A percentile compares a stretch with the other conserved stretches of the same genome.
Evolutionary conservation across 257 asterid genomes (phyloP).

Genomic region (Solanum pimpinellifolium): DNA sequence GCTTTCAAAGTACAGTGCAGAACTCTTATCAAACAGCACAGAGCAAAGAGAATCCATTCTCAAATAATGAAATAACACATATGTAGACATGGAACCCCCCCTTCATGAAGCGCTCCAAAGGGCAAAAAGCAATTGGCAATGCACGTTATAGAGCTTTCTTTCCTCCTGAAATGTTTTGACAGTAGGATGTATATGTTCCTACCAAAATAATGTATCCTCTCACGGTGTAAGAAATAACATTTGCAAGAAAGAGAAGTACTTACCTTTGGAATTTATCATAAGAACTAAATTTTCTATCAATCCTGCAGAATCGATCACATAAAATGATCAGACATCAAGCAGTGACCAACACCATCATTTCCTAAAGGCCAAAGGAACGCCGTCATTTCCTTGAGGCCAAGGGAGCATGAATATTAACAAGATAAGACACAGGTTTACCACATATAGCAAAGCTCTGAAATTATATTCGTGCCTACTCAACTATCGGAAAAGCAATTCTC

Average conservation of each 20-base stretch:
- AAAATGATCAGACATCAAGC: not conserved
- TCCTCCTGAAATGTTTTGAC: not conserved
- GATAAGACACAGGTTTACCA: not conserved
- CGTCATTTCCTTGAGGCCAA: not conserved
- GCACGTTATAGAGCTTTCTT: not conserved
- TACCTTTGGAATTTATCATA: not conserved
- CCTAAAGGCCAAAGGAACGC: not conserved
- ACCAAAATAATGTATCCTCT: not conserved
- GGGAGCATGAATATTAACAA: not conserved
- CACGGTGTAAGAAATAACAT: not conserved
- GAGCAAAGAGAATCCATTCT: not conserved
- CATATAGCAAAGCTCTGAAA: not conserved
- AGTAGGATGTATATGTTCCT: not conserved
- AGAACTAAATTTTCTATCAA: not conserved
- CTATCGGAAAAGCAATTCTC: not conserved
- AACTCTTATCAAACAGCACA: not conserved
- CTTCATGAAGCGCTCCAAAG: not conserved
- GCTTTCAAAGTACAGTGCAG: not conserved
- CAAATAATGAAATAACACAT: not conserved
- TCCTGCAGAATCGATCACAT: constrained; percentile 1
- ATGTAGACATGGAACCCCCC: not conserved
- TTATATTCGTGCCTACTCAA: not conserved
- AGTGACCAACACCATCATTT: not conserved
- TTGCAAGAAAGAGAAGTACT: not conserved
- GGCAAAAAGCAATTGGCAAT: not conserved